Conservation (phyloP, 805 yeast species). For the Candida wancherniae region DNA sequence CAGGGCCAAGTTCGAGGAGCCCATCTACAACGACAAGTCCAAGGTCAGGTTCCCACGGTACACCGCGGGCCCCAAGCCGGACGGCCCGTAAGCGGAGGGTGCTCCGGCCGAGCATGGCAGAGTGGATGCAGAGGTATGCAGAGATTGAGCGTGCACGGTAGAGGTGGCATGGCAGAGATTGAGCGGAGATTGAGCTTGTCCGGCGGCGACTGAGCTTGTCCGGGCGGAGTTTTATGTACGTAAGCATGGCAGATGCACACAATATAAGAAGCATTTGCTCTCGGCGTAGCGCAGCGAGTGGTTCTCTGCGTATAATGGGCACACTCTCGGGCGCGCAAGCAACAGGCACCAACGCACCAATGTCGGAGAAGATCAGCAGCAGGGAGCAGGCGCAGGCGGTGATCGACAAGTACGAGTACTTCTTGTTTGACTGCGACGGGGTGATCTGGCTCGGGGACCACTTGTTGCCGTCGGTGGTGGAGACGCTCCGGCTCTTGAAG, state of each 20-base stretch:
- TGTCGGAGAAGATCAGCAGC: conserved; percentile 48
- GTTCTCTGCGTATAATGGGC: no score
- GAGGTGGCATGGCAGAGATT: no score
- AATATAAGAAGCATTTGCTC: no score
- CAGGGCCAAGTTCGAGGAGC: conserved; percentile 39
- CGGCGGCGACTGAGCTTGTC: no score
- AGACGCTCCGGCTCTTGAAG: conserved; percentile 63
- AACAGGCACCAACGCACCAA: no score
- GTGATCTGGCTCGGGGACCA: conserved; percentile 91
- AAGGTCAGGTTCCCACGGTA: conserved; percentile 41
- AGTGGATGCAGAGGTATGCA: neutral
- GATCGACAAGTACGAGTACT: conserved; percentile 69
- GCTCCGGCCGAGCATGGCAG: no score
- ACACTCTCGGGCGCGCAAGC: no score
- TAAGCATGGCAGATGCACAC: no score
- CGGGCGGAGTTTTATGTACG: no score
- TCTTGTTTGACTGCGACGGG: conserved; percentile 95
- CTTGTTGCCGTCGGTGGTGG: conserved; percentile 70
- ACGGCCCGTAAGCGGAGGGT: conserved; percentile 20
- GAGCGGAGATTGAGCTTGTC: no score
- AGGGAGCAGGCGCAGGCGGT: conserved; percentile 49
- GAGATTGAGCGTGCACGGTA: no score
- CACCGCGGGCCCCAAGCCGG: conserved; percentile 37
- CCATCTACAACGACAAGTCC: conserved; percentile 40
- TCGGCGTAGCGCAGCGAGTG: no score